These are phyloP conservation scores for Aspergillus ostianus DNA, from an alignment of 495 filamentous ascomycete species.

Conservation along the genomic window DNA sequence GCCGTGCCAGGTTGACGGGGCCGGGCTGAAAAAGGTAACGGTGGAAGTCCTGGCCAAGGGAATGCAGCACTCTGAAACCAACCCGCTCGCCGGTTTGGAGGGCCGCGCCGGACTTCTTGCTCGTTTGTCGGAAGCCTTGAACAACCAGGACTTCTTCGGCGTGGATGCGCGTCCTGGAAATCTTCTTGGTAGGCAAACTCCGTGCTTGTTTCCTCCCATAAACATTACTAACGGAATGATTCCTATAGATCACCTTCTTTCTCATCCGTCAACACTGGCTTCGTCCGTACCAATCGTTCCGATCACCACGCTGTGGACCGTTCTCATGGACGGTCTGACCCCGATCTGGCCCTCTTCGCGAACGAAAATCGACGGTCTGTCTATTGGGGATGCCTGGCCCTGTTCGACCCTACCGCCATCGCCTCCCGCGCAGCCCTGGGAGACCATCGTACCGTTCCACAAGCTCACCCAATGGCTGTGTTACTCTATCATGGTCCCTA, in stretches of 20 bases:
- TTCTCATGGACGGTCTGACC: conserved; percentile 82
- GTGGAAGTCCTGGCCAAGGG: conserved; percentile 72
- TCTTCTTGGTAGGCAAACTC: conserved; percentile 74
- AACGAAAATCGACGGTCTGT: conserved; percentile 82
- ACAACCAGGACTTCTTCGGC: conserved; percentile 83
- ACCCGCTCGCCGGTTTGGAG: conserved; percentile 84
- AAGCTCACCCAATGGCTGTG: conserved; percentile 75
- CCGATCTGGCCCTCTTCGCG: conserved; percentile 88
- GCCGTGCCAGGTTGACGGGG: conserved; percentile 86
- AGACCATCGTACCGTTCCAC: conserved; percentile 86
- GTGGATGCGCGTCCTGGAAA: conserved; percentile 83
- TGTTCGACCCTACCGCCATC: conserved; percentile 76
- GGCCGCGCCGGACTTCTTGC: conserved; percentile 80
- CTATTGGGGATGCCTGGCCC: conserved; percentile 93
- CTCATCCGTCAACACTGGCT: conserved; percentile 82
- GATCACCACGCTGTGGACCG: conserved; percentile 87
- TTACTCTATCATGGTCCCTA: conserved; percentile 71
- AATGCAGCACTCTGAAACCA: conserved; percentile 77
- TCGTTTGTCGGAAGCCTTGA: conserved; percentile 71
- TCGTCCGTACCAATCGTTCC: conserved; percentile 84
- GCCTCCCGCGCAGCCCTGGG: conserved; percentile 76
- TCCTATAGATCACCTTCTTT: conserved; percentile 79
- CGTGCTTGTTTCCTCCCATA: not conserved
- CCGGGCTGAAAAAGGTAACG: conserved; percentile 72
- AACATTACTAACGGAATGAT: conserved; percentile 10